These are phyloP conservation scores for Apiospora malaysiana DNA, from an alignment of 2,329 filamentous ascomycete genomes.

Conservation along the genomic window DNA sequence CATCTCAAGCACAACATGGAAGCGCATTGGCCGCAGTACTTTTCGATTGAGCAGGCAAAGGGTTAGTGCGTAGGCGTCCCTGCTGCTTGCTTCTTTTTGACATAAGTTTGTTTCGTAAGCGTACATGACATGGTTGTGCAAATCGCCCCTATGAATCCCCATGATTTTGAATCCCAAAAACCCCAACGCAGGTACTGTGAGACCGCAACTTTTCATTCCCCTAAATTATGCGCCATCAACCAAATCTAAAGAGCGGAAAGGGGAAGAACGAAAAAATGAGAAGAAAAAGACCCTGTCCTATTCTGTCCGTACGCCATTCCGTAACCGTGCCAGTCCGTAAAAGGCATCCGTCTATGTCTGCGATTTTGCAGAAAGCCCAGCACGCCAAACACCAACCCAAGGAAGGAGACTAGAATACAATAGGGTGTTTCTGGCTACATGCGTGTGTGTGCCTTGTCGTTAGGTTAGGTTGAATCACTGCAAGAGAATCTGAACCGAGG, in stretches of 20 bases:
- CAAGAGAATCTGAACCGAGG: not conserved
- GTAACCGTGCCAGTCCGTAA: conserved; percentile 9
- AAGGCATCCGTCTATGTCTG: conserved; percentile 15
- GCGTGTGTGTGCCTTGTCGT: not conserved
- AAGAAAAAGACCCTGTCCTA: not conserved
- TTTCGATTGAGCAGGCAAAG: not conserved
- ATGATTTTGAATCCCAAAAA: not conserved
- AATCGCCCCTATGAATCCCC: not conserved
- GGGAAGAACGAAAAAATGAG: not conserved
- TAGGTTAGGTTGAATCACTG: not conserved
- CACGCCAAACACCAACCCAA: not conserved
- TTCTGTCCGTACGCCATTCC: conserved; percentile 1
- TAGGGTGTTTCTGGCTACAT: not conserved
- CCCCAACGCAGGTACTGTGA: not conserved
- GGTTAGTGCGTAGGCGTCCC: not conserved
- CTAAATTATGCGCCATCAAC: conserved; percentile 3
- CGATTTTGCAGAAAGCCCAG: not conserved
- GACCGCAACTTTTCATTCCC: not conserved
- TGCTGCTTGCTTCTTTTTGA: not conserved
- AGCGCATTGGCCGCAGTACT: not conserved
- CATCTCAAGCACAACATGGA: not conserved
- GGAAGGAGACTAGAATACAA: conserved; percentile 3
- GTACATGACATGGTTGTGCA: not conserved
- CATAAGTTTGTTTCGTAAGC: not conserved
- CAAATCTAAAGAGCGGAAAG: not conserved